A percentile compares a stretch with the other conserved stretches of the same genome.
Conservation (phyloP, 208 protist genomes). For the Strigomonas galati region DNA sequence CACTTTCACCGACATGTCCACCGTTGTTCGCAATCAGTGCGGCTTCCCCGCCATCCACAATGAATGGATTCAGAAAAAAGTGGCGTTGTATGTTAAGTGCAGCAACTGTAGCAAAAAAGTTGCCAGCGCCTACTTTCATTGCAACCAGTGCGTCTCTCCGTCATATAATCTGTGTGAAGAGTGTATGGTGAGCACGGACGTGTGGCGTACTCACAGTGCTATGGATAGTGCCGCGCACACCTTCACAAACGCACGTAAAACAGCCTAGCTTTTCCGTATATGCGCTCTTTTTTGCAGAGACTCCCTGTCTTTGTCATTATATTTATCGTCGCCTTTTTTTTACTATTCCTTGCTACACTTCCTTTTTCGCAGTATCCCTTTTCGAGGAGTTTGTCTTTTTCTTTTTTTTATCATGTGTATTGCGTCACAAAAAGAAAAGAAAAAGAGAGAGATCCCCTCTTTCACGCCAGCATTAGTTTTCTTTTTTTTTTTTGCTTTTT, state of each 20-base stretch:
- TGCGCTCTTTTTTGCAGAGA: too few species aligned
- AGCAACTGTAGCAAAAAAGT: neutral
- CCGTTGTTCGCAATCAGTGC: neutral
- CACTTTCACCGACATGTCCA: neutral
- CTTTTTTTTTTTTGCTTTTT: neutral
- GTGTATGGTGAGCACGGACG: neutral
- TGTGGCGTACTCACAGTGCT: neutral
- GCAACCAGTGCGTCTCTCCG: neutral
- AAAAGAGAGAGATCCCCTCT: neutral
- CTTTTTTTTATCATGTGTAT: too few species aligned
- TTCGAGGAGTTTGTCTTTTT: too few species aligned
- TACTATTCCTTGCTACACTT: too few species aligned
- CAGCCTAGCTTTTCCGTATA: too few species aligned
- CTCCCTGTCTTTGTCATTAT: too few species aligned
- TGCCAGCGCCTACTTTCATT: neutral
- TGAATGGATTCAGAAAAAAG: neutral
- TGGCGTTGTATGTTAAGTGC: neutral
- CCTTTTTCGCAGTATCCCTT: too few species aligned
- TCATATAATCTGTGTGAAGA: neutral
- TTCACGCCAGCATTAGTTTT: too few species aligned
- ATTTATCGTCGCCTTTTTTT: too few species aligned
- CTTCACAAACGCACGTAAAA: too few species aligned
- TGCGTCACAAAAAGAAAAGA: conserved; percentile 1
- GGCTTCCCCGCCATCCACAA: neutral
- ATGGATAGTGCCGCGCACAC: neutral